phyloP scores from a whole-genome alignment of 148 eudicot species.

The Camellia granthamiana region DNA sequence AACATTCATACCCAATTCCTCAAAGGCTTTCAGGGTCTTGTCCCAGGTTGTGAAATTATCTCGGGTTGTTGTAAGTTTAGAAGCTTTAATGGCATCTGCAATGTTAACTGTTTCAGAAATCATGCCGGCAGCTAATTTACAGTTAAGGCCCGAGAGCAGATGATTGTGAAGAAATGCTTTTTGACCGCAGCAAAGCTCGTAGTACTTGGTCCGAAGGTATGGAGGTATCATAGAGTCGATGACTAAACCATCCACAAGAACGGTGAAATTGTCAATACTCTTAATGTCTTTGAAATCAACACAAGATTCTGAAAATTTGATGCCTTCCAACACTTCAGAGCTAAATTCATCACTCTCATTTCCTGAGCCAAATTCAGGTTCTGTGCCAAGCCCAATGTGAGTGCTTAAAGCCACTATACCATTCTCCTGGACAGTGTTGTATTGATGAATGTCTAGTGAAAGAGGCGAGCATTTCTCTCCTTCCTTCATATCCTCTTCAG shows the following conservation, averaged over 20 bases:
- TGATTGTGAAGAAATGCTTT: constrained; percentile 28
- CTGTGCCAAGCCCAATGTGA: neutral
- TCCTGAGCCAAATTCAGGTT: neutral
- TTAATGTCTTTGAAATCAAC: constrained; percentile 38
- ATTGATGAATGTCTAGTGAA: neutral
- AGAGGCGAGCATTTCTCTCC: constrained; percentile 3
- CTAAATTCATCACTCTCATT: constrained; percentile 16
- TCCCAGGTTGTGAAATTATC: constrained; percentile 26
- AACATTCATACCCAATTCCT: constrained; percentile 33
- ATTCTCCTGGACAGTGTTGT: constrained; percentile 6
- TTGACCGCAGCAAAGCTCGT: constrained; percentile 34
- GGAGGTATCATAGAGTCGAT: constrained; percentile 34
- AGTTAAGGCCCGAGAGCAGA: constrained; percentile 26
- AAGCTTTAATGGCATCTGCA: constrained; percentile 37
- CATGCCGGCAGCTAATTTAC: constrained; percentile 25
- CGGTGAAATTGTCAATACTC: constrained; percentile 25
- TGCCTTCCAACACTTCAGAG: constrained; percentile 25
- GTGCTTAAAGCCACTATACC: neutral
- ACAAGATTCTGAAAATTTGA: constrained; percentile 32
- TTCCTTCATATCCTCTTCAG: neutral
- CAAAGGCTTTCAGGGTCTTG: constrained; percentile 27
- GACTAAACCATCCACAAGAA: constrained; percentile 33
- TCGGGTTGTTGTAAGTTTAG: constrained; percentile 9
- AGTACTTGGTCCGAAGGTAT: constrained; percentile 29
- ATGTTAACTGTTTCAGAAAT: constrained; percentile 41